Evolutionary conservation across 2,329 filamentous ascomycete genomes (phyloP).

Genomic region (Epichloe gansuensis): DNA sequence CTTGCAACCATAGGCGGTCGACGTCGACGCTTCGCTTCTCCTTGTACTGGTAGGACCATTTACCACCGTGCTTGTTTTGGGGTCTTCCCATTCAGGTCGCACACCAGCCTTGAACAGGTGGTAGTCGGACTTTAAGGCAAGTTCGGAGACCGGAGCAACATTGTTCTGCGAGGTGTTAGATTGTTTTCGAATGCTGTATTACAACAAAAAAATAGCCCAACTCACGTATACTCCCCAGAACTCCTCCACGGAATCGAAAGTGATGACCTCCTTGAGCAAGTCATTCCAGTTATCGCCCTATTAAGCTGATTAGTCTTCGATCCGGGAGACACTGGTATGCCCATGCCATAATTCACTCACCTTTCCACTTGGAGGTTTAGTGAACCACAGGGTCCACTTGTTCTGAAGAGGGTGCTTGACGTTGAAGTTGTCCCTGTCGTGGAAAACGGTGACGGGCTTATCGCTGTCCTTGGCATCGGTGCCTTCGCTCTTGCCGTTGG

Average conservation of each 20-base stretch:
- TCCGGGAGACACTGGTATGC: neutral
- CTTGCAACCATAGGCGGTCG: constrained; percentile 91
- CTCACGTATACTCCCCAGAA: constrained; percentile 99
- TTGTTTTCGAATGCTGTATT: neutral
- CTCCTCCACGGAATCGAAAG: constrained; percentile 96
- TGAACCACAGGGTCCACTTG: constrained; percentile 99
- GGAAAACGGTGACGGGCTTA: constrained; percentile 85
- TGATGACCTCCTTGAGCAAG: constrained; percentile 94
- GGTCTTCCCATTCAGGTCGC: constrained; percentile 96
- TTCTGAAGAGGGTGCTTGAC: constrained; percentile 98
- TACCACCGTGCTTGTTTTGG: constrained; percentile 98
- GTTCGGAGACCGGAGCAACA: constrained; percentile 88
- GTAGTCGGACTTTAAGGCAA: constrained; percentile 96
- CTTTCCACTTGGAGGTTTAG: constrained; percentile 93
- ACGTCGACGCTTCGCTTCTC: constrained; percentile 87
- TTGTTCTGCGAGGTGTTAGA: constrained; percentile 61
- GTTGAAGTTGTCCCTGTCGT: constrained; percentile 98
- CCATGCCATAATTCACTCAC: constrained; percentile 30
- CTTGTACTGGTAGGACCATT: constrained; percentile 98
- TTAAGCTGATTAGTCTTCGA: constrained; percentile 6
- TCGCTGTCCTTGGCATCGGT: constrained; percentile 35
- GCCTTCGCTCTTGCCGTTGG: constrained; percentile 42
- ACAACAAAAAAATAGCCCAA: constrained; percentile 12
- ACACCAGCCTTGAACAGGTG: constrained; percentile 98
- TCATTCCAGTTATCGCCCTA: constrained; percentile 99